Percentiles rank a stretch among this genome's conserved stretches.
Evolutionary conservation across 179 eudicot genomes (phyloP).

Genomic region (Beta lomatogona): DNA sequence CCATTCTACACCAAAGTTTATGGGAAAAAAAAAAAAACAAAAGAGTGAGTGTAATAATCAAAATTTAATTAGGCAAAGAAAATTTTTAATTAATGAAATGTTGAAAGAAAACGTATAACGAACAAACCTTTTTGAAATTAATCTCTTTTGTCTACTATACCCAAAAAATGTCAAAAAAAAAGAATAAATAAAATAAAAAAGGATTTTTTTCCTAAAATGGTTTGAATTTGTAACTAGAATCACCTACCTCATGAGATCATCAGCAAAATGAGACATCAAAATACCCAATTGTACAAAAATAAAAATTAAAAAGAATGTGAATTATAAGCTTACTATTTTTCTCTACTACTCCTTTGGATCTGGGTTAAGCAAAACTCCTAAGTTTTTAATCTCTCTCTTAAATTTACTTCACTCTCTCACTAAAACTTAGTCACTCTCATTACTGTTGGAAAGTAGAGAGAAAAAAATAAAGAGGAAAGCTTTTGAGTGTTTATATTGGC

Average conservation of each 20-base stretch:
- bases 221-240: not conserved
- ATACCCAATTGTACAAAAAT: not conserved
- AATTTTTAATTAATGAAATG: not conserved
- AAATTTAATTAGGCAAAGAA: not conserved
- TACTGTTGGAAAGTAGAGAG: slow-evolving; percentile 21
- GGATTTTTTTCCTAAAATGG: not conserved
- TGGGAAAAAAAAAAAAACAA: not conserved
- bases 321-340: not conserved
- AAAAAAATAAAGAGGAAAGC: not conserved
- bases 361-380: not conserved
- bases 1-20: slow-evolving; percentile 17
- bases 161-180: not conserved
- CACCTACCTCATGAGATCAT: slow-evolving; percentile 11
- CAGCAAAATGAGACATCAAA: not conserved
- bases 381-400: not conserved
- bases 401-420: too few relatives aligned
- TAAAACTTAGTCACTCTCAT: slow-evolving; percentile 19
- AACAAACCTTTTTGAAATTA: slow-evolving; percentile 18
- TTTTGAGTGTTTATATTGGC: slow-evolving; percentile 18
- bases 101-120: not conserved
- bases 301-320: not conserved
- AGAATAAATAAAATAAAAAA: not conserved
- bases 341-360: not conserved
- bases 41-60: slow-evolving; percentile 18
- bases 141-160: not conserved